A percentile compares a stretch with the other conserved stretches of the same genome.
phyloP scores from a whole-genome alignment of 768 basidiomycete genomes.

The Cubamyces sp. region DNA sequence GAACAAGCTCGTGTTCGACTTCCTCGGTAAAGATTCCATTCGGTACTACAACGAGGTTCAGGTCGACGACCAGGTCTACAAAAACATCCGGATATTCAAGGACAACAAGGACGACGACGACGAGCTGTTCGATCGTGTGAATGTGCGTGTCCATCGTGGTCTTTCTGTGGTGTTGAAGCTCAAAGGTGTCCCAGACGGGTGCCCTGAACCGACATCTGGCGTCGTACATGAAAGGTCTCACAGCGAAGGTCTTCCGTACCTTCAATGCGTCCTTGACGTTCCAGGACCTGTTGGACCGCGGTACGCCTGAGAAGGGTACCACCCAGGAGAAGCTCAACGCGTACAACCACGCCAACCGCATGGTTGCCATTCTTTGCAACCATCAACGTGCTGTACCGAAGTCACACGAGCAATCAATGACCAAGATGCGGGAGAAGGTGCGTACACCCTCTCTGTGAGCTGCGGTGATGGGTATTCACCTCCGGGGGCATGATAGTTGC shows the following conservation, averaged over 20 bases:
- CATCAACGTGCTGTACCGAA: conserved; percentile 96
- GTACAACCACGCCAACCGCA: conserved; percentile 96
- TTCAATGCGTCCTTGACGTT: conserved; percentile 98
- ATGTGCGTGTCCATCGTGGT: conserved; percentile 53
- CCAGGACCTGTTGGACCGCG: conserved; percentile 84
- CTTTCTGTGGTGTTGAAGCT: conserved; percentile 1
- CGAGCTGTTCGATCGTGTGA: conserved; percentile 92
- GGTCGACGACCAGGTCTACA: conserved; percentile 93
- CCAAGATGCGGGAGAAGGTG: conserved; percentile 92
- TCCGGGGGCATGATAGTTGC: conserved; percentile 54
- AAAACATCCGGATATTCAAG: conserved; percentile 98
- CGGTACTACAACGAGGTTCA: conserved; percentile 92
- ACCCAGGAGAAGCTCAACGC: conserved; percentile 96
- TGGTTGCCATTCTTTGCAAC: conserved; percentile 98
- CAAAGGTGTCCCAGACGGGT: conserved; percentile 58
- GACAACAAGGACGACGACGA: conserved; percentile 88
- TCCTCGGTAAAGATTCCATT: conserved; percentile 99
- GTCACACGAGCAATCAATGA: conserved; percentile 91
- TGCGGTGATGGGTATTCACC: neutral
- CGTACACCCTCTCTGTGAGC: conserved; percentile 27
- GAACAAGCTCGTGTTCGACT: conserved; percentile 91
- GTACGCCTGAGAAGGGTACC: conserved; percentile 67
- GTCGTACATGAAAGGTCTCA: conserved; percentile 95
- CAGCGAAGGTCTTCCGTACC: conserved; percentile 99
- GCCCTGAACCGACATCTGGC: conserved; percentile 90